Percentiles rank a stretch among this genome's conserved stretches.
Conservation (phyloP, 208 protist genomes). For the Crithidia brevicula region DNA sequence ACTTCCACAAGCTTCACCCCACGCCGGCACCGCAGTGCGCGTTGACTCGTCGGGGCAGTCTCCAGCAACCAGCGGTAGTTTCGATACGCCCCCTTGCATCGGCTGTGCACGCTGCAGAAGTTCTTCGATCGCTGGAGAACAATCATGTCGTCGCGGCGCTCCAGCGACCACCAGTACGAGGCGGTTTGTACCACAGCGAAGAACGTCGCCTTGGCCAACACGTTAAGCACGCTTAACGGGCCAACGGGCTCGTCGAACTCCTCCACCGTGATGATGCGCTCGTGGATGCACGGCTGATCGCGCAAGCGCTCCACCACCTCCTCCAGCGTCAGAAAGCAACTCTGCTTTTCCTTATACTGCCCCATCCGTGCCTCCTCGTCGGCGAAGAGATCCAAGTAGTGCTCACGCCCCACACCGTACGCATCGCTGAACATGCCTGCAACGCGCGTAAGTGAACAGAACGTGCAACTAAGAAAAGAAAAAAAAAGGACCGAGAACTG, state of each 20-base stretch:
- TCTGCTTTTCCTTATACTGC: slow-evolving; percentile 37
- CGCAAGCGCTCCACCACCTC: slow-evolving; percentile 51
- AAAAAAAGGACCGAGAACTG: not conserved
- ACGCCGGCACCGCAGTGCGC: slow-evolving; percentile 14
- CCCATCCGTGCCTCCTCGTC: slow-evolving; percentile 41
- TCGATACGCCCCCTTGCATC: slow-evolving; percentile 51
- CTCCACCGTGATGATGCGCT: slow-evolving; percentile 45
- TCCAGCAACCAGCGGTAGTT: slow-evolving; percentile 39
- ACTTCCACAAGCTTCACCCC: slow-evolving; percentile 20
- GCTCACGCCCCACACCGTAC: slow-evolving; percentile 34
- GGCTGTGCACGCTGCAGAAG: slow-evolving; percentile 59
- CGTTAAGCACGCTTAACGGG: slow-evolving; percentile 27
- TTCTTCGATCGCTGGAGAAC: slow-evolving; percentile 59
- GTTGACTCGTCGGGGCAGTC: slow-evolving; percentile 38
- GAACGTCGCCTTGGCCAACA: slow-evolving; percentile 27
- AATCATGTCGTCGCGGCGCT: slow-evolving; percentile 44
- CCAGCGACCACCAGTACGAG: slow-evolving; percentile 66
- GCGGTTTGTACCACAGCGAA: slow-evolving; percentile 61
- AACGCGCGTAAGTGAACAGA: no score
- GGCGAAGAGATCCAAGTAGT: slow-evolving; percentile 63
- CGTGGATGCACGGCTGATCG: slow-evolving; percentile 41
- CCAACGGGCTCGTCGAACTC: slow-evolving; percentile 46
- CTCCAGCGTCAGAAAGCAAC: slow-evolving; percentile 37
- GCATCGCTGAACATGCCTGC: slow-evolving; percentile 24
- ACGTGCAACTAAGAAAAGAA: no score